phyloP scores from a whole-genome alignment of 1,284 basidiomycete species.

The Uromyces viciae-fabae region DNA sequence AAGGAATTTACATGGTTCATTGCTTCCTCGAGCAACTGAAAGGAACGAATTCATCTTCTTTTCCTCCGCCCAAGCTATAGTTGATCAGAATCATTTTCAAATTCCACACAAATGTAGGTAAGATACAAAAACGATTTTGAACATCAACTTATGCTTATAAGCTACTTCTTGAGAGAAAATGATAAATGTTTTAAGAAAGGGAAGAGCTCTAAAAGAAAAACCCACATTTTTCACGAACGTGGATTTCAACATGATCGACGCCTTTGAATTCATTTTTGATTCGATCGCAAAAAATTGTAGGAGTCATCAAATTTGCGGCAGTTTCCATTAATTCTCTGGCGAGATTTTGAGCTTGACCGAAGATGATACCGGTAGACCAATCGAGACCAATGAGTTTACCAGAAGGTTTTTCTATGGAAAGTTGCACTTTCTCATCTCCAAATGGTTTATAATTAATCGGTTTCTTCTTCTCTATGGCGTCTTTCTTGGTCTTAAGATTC shows the following conservation, averaged over 20 bases:
- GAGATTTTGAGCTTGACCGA: slow-evolving; percentile 76
- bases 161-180: too few relatives aligned
- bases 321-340: slow-evolving; percentile 77
- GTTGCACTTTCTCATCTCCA: neutral
- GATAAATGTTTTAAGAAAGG: too few relatives aligned
- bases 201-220: neutral
- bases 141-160: too few relatives aligned
- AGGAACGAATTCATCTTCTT: slow-evolving; percentile 65
- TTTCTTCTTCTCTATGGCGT: slow-evolving; percentile 24
- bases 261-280: slow-evolving; percentile 70
- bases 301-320: slow-evolving; percentile 77
- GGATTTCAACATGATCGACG: slow-evolving; percentile 67
- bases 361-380: slow-evolving; percentile 56
- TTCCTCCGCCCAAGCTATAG: slow-evolving; percentile 36
- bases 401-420: slow-evolving; percentile 19
- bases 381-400: slow-evolving; percentile 29
- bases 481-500: slow-evolving; percentile 41
- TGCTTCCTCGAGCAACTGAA: slow-evolving; percentile 75
- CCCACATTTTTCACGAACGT: slow-evolving; percentile 64
- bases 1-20: slow-evolving; percentile 78
- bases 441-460: slow-evolving; percentile 35
- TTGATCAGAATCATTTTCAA: too few relatives aligned
- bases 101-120: neutral
- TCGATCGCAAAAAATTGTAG: slow-evolving; percentile 61
- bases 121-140: too few relatives aligned